Evolutionary conservation across 2,329 filamentous ascomycete genomes (phyloP).

Genomic region (Xylaria sp.): DNA sequence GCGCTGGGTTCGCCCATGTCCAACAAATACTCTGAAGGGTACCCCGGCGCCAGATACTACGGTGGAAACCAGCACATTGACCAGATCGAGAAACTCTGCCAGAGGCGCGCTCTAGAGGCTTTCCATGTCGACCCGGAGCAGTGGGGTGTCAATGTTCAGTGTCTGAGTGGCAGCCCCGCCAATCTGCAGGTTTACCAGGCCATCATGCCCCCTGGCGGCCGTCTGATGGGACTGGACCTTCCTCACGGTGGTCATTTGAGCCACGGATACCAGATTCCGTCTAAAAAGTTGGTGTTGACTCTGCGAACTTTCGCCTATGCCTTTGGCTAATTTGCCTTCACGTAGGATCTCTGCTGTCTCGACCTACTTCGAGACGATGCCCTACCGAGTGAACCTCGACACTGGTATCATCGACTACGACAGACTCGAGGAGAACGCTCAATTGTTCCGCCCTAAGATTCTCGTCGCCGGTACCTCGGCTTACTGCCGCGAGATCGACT

Average conservation of each 20-base stretch:
- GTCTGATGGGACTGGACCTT: conserved; percentile 94
- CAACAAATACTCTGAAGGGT: conserved; percentile 99
- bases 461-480: conserved; percentile 96
- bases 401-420: conserved; percentile 99
- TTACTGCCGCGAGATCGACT: conserved; percentile 98
- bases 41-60: conserved; percentile 97
- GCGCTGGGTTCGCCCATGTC: conserved; percentile 93
- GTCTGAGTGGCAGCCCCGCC: conserved; percentile 87
- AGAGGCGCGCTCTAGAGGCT: conserved; percentile 86
- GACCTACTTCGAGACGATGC: conserved; percentile 99
- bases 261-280: conserved; percentile 96
- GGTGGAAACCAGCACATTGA: conserved; percentile 99
- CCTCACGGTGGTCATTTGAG: conserved; percentile 93
- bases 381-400: conserved; percentile 85
- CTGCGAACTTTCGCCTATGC: conserved; percentile 47
- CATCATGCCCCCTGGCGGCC: conserved; percentile 91
- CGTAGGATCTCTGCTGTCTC: conserved; percentile 85
- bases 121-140: conserved; percentile 85
- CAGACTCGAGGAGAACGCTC: conserved; percentile 83
- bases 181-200: conserved; percentile 99
- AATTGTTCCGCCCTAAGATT: conserved; percentile 93
- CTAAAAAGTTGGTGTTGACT: conserved; percentile 64
- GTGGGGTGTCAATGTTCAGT: conserved; percentile 99
- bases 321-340: conserved; percentile 40
- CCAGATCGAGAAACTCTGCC: conserved; percentile 91